A percentile compares a stretch with the other conserved stretches of the same genome.
Evolutionary conservation across 306 rosid species (phyloP).

Genomic region (Ammopiptanthus mongolicus): DNA sequence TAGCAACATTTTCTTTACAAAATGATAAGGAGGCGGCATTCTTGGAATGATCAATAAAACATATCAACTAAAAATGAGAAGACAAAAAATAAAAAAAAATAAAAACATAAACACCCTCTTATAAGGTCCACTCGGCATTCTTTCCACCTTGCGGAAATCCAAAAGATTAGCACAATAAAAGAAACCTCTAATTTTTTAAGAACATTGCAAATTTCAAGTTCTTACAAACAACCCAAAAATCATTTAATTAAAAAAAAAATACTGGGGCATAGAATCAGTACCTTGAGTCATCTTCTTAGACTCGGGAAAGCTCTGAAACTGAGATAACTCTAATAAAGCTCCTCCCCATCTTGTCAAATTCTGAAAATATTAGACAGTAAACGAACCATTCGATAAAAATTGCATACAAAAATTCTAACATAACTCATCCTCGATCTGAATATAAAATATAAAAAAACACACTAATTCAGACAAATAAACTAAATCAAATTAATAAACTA

Average conservation of each 20-base stretch:
- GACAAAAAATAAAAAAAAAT: no score
- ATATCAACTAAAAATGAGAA: no score
- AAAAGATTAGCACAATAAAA: not conserved
- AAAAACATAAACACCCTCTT: no score
- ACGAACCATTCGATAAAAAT: not conserved
- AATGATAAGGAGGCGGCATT: not conserved
- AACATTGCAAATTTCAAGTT: not conserved
- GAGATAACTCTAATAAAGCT: constrained; percentile 73
- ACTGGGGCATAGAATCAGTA: not conserved
- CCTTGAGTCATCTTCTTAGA: constrained; percentile 71
- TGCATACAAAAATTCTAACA: not conserved
- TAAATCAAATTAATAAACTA: not conserved
- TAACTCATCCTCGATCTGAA: not conserved
- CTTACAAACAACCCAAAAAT: not conserved
- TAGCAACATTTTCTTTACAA: not conserved
- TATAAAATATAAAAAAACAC: not conserved
- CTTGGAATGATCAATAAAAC: no score
- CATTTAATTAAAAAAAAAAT: not conserved
- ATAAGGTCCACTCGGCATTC: not conserved
- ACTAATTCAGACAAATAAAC: not conserved
- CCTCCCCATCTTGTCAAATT: constrained; percentile 94
- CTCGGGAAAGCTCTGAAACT: constrained; percentile 60
- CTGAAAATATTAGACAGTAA: constrained; percentile 29
- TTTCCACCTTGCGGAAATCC: not conserved
- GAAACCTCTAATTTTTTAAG: not conserved